These are phyloP conservation scores for Penicillium manginii DNA, from an alignment of 495 filamentous ascomycete species.

Conservation along the genomic window DNA sequence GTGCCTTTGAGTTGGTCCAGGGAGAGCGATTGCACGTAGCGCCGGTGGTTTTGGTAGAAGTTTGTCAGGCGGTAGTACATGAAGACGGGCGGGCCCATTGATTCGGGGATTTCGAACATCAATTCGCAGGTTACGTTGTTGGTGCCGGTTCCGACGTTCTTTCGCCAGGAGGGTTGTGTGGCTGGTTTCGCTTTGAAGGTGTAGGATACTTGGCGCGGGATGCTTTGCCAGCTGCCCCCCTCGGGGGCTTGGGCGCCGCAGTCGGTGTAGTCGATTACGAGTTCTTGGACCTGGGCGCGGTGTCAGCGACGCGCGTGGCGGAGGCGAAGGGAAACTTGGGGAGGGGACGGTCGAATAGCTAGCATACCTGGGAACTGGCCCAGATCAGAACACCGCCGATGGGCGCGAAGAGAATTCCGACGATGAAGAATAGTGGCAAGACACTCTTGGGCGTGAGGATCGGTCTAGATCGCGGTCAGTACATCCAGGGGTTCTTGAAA, in stretches of 20 bases:
- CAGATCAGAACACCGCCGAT: conserved; percentile 84
- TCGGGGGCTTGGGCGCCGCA: conserved; percentile 60
- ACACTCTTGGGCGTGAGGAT: conserved; percentile 94
- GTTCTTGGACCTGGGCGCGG: conserved; percentile 75
- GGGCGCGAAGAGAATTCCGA: conserved; percentile 86
- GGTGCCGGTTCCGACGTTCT: conserved; percentile 21
- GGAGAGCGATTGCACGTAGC: conserved; percentile 90
- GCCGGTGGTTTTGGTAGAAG: conserved; percentile 98
- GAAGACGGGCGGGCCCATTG: conserved; percentile 76
- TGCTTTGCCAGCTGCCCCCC: conserved; percentile 28
- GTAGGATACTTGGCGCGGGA: conserved; percentile 59
- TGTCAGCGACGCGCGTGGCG: conserved; percentile 9
- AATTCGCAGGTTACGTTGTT: conserved; percentile 69
- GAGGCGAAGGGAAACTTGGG: neutral
- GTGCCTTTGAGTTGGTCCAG: conserved; percentile 80
- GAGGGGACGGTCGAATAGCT: neutral
- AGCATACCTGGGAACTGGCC: conserved; percentile 70
- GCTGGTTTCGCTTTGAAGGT: conserved; percentile 62
- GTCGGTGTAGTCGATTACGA: conserved; percentile 85
- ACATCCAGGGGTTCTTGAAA: conserved; percentile 4
- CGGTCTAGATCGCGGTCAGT: conserved; percentile 56
- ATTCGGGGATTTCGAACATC: conserved; percentile 75
- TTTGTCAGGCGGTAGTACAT: conserved; percentile 96
- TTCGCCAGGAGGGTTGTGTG: conserved; percentile 30
- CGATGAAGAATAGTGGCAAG: conserved; percentile 82